Percentiles rank a stretch among this genome's conserved stretches.
These are phyloP conservation scores for Pharus latifolius DNA, from an alignment of 176 grass and related monocot species.

Conservation along the genomic window DNA sequence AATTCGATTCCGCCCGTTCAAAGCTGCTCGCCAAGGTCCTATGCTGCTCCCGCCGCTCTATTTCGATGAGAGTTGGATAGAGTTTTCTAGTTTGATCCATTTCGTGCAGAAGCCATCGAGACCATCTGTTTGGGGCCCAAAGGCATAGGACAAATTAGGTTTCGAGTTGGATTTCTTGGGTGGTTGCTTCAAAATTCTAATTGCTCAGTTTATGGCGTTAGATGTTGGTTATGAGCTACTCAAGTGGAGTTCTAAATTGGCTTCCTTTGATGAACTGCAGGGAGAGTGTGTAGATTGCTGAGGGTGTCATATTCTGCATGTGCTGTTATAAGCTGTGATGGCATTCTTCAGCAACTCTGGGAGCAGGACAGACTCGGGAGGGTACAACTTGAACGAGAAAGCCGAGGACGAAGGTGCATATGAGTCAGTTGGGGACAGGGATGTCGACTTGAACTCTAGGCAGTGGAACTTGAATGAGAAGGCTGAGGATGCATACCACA, in stretches of 20 bases:
- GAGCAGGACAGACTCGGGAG: constrained; percentile 54
- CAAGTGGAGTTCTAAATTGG: constrained; percentile 20
- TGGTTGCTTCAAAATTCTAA: no score
- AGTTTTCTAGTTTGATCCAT: constrained; percentile 1
- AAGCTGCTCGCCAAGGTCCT: background rate
- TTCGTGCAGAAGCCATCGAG: constrained; percentile 6
- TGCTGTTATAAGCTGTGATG: constrained; percentile 44
- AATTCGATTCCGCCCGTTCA: background rate
- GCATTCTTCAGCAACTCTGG: constrained; percentile 91
- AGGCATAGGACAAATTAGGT: background rate
- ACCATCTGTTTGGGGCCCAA: no score
- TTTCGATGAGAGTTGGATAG: constrained; percentile 11
- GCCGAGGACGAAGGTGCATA: constrained; percentile 39
- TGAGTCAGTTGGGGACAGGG: constrained; percentile 35
- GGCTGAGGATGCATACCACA: constrained; percentile 49
- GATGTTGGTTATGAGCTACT: constrained; percentile 4
- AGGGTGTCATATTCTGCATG: constrained; percentile 30
- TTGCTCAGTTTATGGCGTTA: background rate
- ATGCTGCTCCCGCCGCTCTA: background rate
- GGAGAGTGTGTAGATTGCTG: constrained; percentile 16
- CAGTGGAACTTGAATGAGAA: constrained; percentile 74
- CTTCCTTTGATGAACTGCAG: constrained; percentile 53
- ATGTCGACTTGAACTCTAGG: constrained; percentile 45
- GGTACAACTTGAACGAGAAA: constrained; percentile 77
- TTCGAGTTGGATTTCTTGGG: constrained; percentile 8